Evolutionary conservation across 225 moss, liverwort and hornwort genomes (phyloP).

Genomic region (Bryoerythrophyllum caledonicum): DNA sequence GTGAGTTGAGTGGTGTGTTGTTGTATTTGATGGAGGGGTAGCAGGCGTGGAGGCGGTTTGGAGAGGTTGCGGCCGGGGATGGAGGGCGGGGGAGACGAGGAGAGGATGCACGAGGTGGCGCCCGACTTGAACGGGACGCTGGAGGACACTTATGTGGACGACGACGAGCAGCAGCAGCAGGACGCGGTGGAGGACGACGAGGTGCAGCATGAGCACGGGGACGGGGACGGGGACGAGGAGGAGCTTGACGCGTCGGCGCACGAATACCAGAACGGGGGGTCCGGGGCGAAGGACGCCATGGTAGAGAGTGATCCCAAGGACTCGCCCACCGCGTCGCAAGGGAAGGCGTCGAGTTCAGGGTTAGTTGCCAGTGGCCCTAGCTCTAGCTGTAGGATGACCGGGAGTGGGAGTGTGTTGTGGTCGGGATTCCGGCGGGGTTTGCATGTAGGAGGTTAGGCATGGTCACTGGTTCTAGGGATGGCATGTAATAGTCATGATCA

Average conservation of each 20-base stretch:
- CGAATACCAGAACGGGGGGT: slow-evolving; percentile 53
- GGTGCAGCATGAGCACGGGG: slow-evolving; percentile 30
- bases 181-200: slow-evolving; percentile 54
- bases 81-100: slow-evolving; percentile 76
- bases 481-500: slow-evolving; percentile 20
- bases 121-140: slow-evolving; percentile 55
- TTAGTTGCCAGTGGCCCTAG: slow-evolving; percentile 78
- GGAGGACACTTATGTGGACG: slow-evolving; percentile 49
- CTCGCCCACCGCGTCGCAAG: slow-evolving; percentile 65
- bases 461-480: slow-evolving; percentile 54
- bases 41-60: neutral
- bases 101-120: slow-evolving; percentile 64
- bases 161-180: slow-evolving; percentile 56
- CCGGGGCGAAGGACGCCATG: slow-evolving; percentile 54
- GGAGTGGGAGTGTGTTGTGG: slow-evolving; percentile 71
- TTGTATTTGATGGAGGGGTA: neutral
- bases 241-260: slow-evolving; percentile 25
- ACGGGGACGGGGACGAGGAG: slow-evolving; percentile 39
- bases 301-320: slow-evolving; percentile 65
- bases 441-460: slow-evolving; percentile 78
- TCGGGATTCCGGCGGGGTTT: slow-evolving; percentile 84
- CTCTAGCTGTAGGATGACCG: slow-evolving; percentile 63
- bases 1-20: slow-evolving; percentile 10
- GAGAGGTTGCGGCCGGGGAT: slow-evolving; percentile 32
- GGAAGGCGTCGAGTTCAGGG: slow-evolving; percentile 65